Conservation (phyloP, 176 grass and related monocot species). For the Avena atlantica region DNA sequence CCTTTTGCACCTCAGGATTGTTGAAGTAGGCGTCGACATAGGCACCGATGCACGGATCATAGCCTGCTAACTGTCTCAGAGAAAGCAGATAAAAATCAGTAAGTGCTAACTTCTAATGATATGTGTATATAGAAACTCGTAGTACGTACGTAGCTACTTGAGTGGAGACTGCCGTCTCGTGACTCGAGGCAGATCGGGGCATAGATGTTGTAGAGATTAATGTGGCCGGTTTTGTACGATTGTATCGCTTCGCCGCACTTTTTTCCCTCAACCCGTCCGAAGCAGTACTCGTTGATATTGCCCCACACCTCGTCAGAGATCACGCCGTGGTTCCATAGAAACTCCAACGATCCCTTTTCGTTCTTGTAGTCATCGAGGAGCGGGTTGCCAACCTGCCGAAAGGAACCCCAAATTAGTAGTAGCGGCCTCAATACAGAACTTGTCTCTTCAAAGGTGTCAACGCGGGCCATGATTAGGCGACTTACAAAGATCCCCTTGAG, state of each 20-base stretch:
- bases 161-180: constrained; percentile 13
- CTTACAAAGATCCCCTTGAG: constrained; percentile 60
- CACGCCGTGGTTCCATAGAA: constrained; percentile 58
- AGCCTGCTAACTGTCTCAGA: too few relatives aligned
- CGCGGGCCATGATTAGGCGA: neutral
- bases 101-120: neutral
- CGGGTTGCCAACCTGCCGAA: constrained; percentile 53
- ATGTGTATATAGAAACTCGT: neutral
- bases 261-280: neutral
- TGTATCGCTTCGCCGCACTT: neutral
- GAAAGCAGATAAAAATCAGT: neutral
- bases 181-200: constrained; percentile 41
- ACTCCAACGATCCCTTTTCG: neutral
- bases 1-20: constrained; percentile 47
- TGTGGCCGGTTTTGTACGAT: neutral
- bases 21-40: constrained; percentile 49
- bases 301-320: constrained; percentile 56
- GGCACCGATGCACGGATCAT: constrained; percentile 36
- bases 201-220: constrained; percentile 48
- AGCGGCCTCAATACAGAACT: too few relatives aligned
- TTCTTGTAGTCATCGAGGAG: constrained; percentile 36
- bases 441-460: neutral
- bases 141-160: constrained; percentile 45
- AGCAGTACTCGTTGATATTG: constrained; percentile 41
- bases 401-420: neutral